These are phyloP conservation scores for Puccinia triticina DNA, from an alignment of 1,284 basidiomycete genomes.

Conservation along the genomic window DNA sequence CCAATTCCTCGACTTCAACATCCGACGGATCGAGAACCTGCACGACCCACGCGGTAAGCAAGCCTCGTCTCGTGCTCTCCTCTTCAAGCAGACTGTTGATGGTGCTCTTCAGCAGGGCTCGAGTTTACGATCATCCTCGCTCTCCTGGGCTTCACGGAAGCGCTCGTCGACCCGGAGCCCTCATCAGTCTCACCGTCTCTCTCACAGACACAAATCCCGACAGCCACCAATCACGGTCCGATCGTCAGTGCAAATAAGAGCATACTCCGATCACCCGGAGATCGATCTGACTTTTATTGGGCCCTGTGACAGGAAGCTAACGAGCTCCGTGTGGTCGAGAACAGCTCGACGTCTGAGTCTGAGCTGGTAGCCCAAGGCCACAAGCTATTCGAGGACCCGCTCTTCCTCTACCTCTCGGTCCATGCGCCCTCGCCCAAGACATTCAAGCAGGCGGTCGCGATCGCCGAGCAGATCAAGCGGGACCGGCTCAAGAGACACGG, in stretches of 20 bases:
- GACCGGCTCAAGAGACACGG: conserved; percentile 1
- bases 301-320: neutral
- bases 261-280: no score
- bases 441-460: neutral
- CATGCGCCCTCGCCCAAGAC: conserved; percentile 15
- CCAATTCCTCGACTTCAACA: conserved; percentile 51
- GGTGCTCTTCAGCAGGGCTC: conserved; percentile 21
- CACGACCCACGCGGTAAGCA: conserved; percentile 33
- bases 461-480: conserved; percentile 43
- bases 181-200: no score
- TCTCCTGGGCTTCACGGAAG: conserved; percentile 37
- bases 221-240: no score
- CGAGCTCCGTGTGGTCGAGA: conserved; percentile 24
- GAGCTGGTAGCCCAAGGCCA: conserved; percentile 6
- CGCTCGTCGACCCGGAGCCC: neutral
- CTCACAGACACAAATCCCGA: neutral
- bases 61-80: no score
- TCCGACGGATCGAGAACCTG: conserved; percentile 37
- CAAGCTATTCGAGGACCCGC: conserved; percentile 44
- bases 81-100: no score
- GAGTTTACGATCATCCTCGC: conserved; percentile 33
- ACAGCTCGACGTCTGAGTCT: neutral
- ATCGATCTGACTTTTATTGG: no score
- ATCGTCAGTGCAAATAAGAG: no score
- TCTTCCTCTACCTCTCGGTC: conserved; percentile 36